Percentiles rank a stretch among this genome's conserved stretches.
These are phyloP conservation scores for Pythium scleroteichum DNA, from an alignment of 352 stramenopile species.

Conservation along the genomic window DNA sequence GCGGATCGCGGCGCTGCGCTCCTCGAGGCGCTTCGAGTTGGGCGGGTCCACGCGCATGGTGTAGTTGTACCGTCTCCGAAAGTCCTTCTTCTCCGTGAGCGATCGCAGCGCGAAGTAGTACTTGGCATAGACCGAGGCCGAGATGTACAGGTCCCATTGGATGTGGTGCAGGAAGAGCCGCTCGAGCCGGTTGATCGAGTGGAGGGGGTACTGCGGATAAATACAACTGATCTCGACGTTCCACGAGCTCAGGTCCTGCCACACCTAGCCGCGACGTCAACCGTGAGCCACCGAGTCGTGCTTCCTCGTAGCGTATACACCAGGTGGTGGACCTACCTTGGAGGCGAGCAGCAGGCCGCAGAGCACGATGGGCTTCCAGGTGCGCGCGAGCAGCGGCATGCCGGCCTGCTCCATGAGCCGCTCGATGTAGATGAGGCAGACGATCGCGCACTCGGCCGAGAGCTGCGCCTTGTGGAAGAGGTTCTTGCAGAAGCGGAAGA, in stretches of 20 bases:
- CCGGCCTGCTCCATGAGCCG: conserved; percentile 97
- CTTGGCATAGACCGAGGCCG: conserved; percentile 94
- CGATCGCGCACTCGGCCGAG: conserved; percentile 98
- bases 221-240: conserved; percentile 98
- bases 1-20: conserved; percentile 77
- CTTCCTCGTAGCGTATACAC: too few relatives aligned
- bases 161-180: conserved; percentile 96
- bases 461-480: conserved; percentile 97
- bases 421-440: conserved; percentile 99
- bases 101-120: conserved; percentile 99
- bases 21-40: conserved; percentile 86
- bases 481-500: conserved; percentile 92
- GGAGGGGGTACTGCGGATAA: conserved; percentile 97
- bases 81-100: conserved; percentile 90
- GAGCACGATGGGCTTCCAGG: conserved; percentile 98
- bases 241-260: conserved; percentile 98
- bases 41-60: conserved; percentile 85
- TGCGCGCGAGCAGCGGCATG: conserved; percentile 93
- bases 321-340: too few relatives aligned
- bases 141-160: conserved; percentile 99
- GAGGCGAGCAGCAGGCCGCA: conserved; percentile 96
- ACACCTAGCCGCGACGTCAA: too few relatives aligned
- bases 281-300: too few relatives aligned
- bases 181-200: conserved; percentile 98
- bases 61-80: conserved; percentile 89